Percentiles rank a stretch among this genome's conserved stretches.
These are phyloP conservation scores for Lepidium sativum DNA, from an alignment of 345 rosid genomes.

Conservation along the genomic window DNA sequence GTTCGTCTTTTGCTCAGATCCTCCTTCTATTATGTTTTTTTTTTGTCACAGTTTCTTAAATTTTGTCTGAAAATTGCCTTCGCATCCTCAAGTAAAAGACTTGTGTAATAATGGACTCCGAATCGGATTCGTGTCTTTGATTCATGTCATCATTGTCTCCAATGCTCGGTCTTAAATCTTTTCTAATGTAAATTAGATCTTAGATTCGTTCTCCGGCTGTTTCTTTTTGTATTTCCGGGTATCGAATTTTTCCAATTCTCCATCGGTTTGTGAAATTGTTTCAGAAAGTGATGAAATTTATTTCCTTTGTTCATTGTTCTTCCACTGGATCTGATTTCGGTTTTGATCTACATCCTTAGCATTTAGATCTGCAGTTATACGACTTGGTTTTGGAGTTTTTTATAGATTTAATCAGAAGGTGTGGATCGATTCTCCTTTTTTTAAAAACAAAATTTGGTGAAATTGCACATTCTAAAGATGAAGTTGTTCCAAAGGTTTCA, in stretches of 20 bases:
- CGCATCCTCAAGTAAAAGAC: background rate
- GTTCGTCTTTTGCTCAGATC: constrained; percentile 6
- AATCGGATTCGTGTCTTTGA: background rate
- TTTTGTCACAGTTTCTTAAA: background rate
- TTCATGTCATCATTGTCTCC: background rate
- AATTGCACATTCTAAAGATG: background rate
- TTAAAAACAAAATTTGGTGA: background rate
- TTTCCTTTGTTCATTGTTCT: background rate
- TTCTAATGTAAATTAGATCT: background rate
- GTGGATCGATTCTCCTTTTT: background rate
- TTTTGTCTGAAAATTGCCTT: background rate
- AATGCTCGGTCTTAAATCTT: constrained; percentile 17
- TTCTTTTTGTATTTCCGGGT: background rate
- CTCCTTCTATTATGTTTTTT: background rate
- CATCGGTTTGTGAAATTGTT: background rate
- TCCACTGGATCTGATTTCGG: constrained; percentile 6
- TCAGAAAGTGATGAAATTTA: background rate
- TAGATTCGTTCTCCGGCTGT: background rate
- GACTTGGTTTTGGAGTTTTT: background rate
- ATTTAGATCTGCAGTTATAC: constrained; percentile 11
- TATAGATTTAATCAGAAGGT: background rate
- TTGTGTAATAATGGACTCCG: background rate
- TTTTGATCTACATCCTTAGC: background rate
- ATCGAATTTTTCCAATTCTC: background rate
- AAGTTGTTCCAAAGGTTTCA: background rate